phyloP scores from a whole-genome alignment of 1,284 basidiomycete species.

The Leccinum brunneo-olivaceum region DNA sequence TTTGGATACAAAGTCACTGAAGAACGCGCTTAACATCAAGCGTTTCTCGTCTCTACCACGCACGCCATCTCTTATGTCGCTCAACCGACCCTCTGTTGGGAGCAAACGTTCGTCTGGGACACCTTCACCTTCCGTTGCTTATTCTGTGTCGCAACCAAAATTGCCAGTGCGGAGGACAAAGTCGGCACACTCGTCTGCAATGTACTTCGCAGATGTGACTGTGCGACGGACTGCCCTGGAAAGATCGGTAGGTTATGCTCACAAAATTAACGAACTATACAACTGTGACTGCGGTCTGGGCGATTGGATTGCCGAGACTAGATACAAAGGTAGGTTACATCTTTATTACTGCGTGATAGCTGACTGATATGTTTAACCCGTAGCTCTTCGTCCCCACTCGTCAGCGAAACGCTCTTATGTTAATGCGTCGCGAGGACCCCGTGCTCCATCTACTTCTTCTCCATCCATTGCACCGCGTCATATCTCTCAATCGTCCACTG shows the following conservation, averaged over 20 bases:
- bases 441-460: conserved; percentile 28
- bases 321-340: conserved; percentile 43
- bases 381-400: conserved; percentile 27
- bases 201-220: conserved; percentile 69
- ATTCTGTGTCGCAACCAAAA: conserved; percentile 12
- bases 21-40: conserved; percentile 37
- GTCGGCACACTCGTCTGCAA: conserved; percentile 60
- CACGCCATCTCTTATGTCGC: conserved; percentile 42
- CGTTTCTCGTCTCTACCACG: conserved; percentile 56
- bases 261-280: conserved; percentile 79
- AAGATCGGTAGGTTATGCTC: conserved; percentile 70
- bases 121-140: conserved; percentile 34
- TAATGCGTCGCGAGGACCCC: conserved; percentile 22
- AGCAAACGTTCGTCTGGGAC: conserved; percentile 34
- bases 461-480: conserved; percentile 50
- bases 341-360: not conserved
- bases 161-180: conserved; percentile 35
- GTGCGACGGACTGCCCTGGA: conserved; percentile 59
- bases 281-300: conserved; percentile 72
- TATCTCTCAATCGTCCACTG: conserved; percentile 61
- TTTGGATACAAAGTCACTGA: conserved; percentile 22
- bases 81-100: conserved; percentile 21
- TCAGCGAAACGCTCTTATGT: conserved; percentile 20
- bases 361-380: conserved; percentile 9
- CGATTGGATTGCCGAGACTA: conserved; percentile 65